Evolutionary conservation across 202 grass and related monocot genomes (phyloP), one percentile per base, ranked within the genome.

Genomic region (Setaria italica): DNA sequence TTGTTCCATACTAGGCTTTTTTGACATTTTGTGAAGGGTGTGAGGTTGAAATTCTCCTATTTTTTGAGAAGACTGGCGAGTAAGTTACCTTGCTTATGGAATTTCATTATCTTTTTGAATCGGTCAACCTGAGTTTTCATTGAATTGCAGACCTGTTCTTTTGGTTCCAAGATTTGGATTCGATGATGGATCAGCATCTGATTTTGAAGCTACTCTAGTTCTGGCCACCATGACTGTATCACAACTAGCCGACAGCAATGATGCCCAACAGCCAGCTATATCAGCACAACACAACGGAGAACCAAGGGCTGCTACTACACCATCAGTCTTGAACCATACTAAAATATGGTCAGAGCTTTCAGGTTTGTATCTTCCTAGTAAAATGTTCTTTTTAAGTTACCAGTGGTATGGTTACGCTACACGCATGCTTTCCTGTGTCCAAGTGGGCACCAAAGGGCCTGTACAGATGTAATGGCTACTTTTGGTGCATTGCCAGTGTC

Each of bases 321-420:
- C 87, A 51, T 74, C 87, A 72, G 70, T 91, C 82, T 92, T 91
- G 45, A 88, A 90, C 64, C 88, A 94, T 78, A 94, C 96, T 57
- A 94, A 95, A 89, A 94, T 99, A 76, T 99, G 96, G 96, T 96
- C 91, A 4, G 96, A 99, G 48, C 91, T 99, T 84, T 92, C 91
- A 91, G 90, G 96, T 99, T 41, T 47, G 51, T 81, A 87, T 88
- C 29, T 62, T 79, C 86, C 67, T 80, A 45, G 53, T 57, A 69
- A 87, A 80, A 2, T 19, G 56, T 77, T 90, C 11, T 39, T 83
- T 50, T 63, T 60, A 54, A 20, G 8, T 19, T 75, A 53, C 43
- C 48, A 73, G 72, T 39, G 30, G 34, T 84, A 64, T 70, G 41
- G 74, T 76, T 34, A 83, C 68, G 74, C 51, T 80, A 57, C 25